These are phyloP conservation scores for Colletotrichum magnum DNA, from an alignment of 2,329 filamentous ascomycete species.

Conservation along the genomic window DNA sequence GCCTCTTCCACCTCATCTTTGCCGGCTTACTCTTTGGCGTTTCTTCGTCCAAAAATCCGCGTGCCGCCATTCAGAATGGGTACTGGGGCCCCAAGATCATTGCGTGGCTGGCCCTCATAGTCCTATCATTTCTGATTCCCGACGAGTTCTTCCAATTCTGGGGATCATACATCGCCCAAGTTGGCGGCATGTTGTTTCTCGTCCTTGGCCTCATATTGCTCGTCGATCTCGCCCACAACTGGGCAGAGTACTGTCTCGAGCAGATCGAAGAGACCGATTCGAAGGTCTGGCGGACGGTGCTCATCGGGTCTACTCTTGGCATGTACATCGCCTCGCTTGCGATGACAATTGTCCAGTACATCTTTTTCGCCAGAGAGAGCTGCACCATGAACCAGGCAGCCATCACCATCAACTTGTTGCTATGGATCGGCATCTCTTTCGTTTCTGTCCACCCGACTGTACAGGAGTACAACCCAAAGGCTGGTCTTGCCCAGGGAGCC, in stretches of 20 bases:
- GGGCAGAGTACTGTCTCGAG: constrained; percentile 95
- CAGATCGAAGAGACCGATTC: constrained; percentile 95
- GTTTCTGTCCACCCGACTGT: constrained; percentile 92
- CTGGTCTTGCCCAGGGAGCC: constrained; percentile 95
- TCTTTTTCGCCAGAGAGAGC: constrained; percentile 87
- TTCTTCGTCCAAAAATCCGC: constrained; percentile 85
- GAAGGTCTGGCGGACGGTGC: constrained; percentile 83
- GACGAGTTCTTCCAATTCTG: constrained; percentile 95
- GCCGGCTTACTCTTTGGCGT: constrained; percentile 90
- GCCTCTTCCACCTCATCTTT: constrained; percentile 91
- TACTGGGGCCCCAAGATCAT: constrained; percentile 98
- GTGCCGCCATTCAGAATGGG: constrained; percentile 94
- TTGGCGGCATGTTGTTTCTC: constrained; percentile 92
- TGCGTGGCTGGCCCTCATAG: constrained; percentile 87
- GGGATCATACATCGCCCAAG: constrained; percentile 93
- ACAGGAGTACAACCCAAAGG: constrained; percentile 92
- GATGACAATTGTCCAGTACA: constrained; percentile 97
- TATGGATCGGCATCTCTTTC: constrained; percentile 84
- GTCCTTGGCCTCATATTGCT: constrained; percentile 92
- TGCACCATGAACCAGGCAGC: constrained; percentile 98
- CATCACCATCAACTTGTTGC: constrained; percentile 92
- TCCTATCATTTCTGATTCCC: constrained; percentile 95
- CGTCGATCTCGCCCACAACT: constrained; percentile 95
- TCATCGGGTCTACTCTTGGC: constrained; percentile 91
- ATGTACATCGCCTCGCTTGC: constrained; percentile 94